phyloP scores from a whole-genome alignment of 2,329 filamentous ascomycete genomes.

The Aspergillus sojae region DNA sequence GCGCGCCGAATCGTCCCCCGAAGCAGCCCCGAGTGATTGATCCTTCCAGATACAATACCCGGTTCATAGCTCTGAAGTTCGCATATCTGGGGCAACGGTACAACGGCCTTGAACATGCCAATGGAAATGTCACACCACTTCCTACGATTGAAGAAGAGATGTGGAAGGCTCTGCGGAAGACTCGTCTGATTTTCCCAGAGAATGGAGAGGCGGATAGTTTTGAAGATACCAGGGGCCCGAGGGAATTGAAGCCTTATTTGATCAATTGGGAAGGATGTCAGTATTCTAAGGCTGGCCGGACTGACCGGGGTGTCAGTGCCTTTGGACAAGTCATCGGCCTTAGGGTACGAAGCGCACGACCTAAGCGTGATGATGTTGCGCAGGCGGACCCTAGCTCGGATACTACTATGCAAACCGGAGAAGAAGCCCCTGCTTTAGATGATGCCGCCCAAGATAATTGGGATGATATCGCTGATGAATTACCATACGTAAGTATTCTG shows the following conservation, averaged over 20 bases:
- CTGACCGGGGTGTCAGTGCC: conserved; percentile 89
- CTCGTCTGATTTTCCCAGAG: conserved; percentile 76
- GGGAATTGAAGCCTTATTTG: conserved; percentile 41
- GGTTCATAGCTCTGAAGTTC: conserved; percentile 87
- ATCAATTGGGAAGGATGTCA: conserved; percentile 82
- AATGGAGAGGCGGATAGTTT: conserved; percentile 42
- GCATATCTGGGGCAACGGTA: conserved; percentile 91
- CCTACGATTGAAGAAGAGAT: conserved; percentile 91
- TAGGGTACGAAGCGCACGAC: conserved; percentile 76
- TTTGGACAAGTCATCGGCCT: conserved; percentile 94
- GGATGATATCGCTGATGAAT: conserved; percentile 75
- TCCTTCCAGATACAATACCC: conserved; percentile 76
- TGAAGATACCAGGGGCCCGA: conserved; percentile 43
- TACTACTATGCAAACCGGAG: conserved; percentile 19
- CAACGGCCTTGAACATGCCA: conserved; percentile 89
- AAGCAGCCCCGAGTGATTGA: conserved; percentile 65
- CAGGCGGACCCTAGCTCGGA: conserved; percentile 11
- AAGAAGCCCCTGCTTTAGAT: conserved; percentile 19
- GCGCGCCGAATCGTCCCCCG: conserved; percentile 30
- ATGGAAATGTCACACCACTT: conserved; percentile 66
- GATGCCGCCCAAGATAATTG: conserved; percentile 48
- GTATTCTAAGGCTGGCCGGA: conserved; percentile 94
- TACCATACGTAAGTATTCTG: conserved; percentile 79
- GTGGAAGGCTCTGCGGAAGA: conserved; percentile 85
- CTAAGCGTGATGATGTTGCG: conserved; percentile 43